These are phyloP conservation scores for Metschnikowia noctiluminum DNA, from an alignment of 805 yeast species.

Conservation along the genomic window DNA sequence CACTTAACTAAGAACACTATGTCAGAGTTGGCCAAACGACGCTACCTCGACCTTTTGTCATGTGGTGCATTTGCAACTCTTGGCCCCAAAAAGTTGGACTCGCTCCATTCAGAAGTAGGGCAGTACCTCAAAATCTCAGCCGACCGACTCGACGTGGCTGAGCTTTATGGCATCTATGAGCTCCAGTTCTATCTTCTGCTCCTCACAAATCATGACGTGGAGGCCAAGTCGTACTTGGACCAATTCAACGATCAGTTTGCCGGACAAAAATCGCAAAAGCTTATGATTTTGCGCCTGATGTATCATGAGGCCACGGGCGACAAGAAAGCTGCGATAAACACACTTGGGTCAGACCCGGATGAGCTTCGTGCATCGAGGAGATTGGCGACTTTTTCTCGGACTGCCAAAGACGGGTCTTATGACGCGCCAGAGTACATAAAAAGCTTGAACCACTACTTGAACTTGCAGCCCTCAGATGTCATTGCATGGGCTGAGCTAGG, in stretches of 20 bases:
- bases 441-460: slow-evolving; percentile 52
- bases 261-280: slow-evolving; percentile 51
- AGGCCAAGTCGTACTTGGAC: slow-evolving; percentile 66
- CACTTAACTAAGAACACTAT: not conserved
- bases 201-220: slow-evolving; percentile 58
- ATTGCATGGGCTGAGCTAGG: slow-evolving; percentile 79
- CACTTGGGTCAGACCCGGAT: slow-evolving; percentile 30
- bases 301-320: slow-evolving; percentile 55
- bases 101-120: slow-evolving; percentile 40
- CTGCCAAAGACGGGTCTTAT: slow-evolving; percentile 17
- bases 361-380: slow-evolving; percentile 38
- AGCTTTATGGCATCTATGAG: slow-evolving; percentile 57
- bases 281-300: slow-evolving; percentile 52
- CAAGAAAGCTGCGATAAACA: slow-evolving; percentile 23
- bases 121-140: slow-evolving; percentile 27
- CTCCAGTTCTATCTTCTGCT: slow-evolving; percentile 67
- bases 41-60: slow-evolving; percentile 11
- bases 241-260: slow-evolving; percentile 66
- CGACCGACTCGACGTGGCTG: slow-evolving; percentile 42
- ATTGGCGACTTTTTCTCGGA: slow-evolving; percentile 32
- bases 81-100: slow-evolving; percentile 42
- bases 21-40: slow-evolving; percentile 8
- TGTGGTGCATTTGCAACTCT: slow-evolving; percentile 50
- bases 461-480: slow-evolving; percentile 68
- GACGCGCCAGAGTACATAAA: slow-evolving; percentile 43